phyloP scores from a whole-genome alignment of 2,329 filamentous ascomycete genomes.

The Colletotrichum orchidophilum region DNA sequence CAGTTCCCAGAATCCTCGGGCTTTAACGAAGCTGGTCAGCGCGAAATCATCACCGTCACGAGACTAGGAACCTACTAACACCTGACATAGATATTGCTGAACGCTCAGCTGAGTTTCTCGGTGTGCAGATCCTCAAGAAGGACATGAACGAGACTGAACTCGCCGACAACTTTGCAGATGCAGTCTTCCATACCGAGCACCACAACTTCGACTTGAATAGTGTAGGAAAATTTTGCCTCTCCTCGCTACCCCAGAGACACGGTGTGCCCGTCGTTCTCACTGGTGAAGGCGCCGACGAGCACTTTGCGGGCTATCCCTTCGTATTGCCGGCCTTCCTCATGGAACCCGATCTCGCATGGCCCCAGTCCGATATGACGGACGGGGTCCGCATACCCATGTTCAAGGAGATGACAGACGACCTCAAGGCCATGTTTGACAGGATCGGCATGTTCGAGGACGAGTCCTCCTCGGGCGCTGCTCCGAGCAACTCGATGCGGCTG shows the following conservation, averaged over 20 bases:
- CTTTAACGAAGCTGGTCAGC: constrained; percentile 57
- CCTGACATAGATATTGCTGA: constrained; percentile 40
- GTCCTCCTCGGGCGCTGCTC: not conserved
- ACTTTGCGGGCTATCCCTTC: constrained; percentile 61
- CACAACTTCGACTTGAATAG: constrained; percentile 58
- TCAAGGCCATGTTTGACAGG: constrained; percentile 24
- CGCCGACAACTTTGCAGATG: constrained; percentile 42
- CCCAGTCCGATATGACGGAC: constrained; percentile 34
- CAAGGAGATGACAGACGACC: constrained; percentile 20
- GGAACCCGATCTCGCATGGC: constrained; percentile 54
- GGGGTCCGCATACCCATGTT: constrained; percentile 18
- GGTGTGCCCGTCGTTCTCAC: constrained; percentile 65
- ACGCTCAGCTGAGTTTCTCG: constrained; percentile 45
- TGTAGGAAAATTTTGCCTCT: constrained; percentile 61
- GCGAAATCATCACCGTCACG: too few species aligned
- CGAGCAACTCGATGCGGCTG: constrained; percentile 7
- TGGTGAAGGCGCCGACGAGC: constrained; percentile 62
- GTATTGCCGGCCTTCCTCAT: constrained; percentile 57
- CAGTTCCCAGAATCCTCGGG: constrained; percentile 59
- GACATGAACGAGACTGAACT: constrained; percentile 41
- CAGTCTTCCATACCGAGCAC: constrained; percentile 44
- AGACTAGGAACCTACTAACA: not conserved
- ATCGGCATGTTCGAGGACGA: constrained; percentile 33
- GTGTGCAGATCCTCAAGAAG: constrained; percentile 40
- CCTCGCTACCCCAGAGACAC: constrained; percentile 51